These are phyloP conservation scores for Amaranthus tricolor DNA, from an alignment of 179 eudicot species.

Conservation along the genomic window DNA sequence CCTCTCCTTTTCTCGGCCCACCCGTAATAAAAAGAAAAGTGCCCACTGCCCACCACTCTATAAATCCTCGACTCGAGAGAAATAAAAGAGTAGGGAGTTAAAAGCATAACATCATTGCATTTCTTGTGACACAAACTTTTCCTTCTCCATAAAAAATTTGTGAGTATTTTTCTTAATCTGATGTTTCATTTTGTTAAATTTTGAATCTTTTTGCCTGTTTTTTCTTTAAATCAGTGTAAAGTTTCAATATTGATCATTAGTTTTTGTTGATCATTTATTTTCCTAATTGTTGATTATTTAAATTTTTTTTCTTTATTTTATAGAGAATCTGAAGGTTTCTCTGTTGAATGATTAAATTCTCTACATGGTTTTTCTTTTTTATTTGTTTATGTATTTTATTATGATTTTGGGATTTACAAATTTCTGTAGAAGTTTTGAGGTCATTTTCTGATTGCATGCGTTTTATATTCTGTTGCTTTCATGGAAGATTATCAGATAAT, in stretches of 20 bases:
- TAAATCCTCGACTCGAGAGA: not conserved
- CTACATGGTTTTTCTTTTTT: not conserved
- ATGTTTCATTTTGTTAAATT: not conserved
- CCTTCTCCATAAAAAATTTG: not conserved
- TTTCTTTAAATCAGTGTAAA: too few relatives aligned
- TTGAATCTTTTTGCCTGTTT: not conserved
- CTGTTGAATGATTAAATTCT: not conserved
- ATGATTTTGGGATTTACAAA: not conserved
- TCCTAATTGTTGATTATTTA: not conserved
- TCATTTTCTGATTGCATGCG: conserved; percentile 3
- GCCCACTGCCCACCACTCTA: conserved; percentile 16
- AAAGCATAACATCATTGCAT: not conserved
- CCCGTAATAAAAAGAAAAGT: too few relatives aligned
- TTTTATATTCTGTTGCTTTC: not conserved
- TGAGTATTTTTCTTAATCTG: conserved; percentile 19
- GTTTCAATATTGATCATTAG: not conserved
- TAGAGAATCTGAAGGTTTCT: not conserved
- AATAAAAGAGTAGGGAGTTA: not conserved
- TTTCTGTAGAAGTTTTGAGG: not conserved
- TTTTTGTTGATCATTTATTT: not conserved
- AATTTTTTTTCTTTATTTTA: not conserved
- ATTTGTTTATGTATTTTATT: too few relatives aligned
- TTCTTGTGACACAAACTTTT: not conserved
- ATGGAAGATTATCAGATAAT: not conserved
- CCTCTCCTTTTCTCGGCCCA: too few relatives aligned